Conservation (phyloP, 1,139 yeast genomes). For the Taphrina pruni region DNA sequence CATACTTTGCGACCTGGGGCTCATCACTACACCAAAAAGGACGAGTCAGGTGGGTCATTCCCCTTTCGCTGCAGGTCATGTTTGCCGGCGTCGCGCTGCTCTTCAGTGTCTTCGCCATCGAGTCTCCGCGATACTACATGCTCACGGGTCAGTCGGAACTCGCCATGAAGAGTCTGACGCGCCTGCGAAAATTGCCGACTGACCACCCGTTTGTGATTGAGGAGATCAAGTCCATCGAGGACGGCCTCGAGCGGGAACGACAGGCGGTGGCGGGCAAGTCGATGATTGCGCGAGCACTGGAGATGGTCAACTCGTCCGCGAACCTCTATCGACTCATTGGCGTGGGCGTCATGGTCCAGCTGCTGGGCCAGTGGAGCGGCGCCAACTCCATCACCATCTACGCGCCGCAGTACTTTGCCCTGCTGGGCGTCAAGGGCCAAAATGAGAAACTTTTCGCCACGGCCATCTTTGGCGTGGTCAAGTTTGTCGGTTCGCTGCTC, state of each 20-base stretch:
- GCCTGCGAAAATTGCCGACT: slow-evolving; percentile 59
- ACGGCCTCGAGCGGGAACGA: slow-evolving; percentile 35
- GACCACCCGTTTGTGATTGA: slow-evolving; percentile 53
- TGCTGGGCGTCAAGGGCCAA: slow-evolving; percentile 57
- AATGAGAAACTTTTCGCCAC: slow-evolving; percentile 59
- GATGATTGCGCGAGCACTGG: slow-evolving; percentile 15
- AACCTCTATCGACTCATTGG: slow-evolving; percentile 58
- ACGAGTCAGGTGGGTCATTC: slow-evolving; percentile 55
- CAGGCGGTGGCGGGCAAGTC: slow-evolving; percentile 45
- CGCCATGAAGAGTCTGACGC: slow-evolving; percentile 56
- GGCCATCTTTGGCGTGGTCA: slow-evolving; percentile 61
- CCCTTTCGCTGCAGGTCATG: slow-evolving; percentile 53
- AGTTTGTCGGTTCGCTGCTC: slow-evolving; percentile 54
- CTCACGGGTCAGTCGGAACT: slow-evolving; percentile 53
- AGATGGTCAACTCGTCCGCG: slow-evolving; percentile 49
- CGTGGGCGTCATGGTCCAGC: slow-evolving; percentile 57
- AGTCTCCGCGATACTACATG: slow-evolving; percentile 60
- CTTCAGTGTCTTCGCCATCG: slow-evolving; percentile 47
- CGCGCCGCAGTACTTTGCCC: slow-evolving; percentile 62
- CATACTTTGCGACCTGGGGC: slow-evolving; percentile 59
- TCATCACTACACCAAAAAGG: slow-evolving; percentile 53
- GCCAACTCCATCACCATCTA: slow-evolving; percentile 68
- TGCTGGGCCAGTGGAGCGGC: slow-evolving; percentile 69
- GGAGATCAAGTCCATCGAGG: slow-evolving; percentile 48
- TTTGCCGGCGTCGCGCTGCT: slow-evolving; percentile 53